A percentile compares a stretch with the other conserved stretches of the same genome.
These are phyloP conservation scores for Lotus japonicus DNA, from an alignment of 306 rosid genomes.

Conservation along the genomic window DNA sequence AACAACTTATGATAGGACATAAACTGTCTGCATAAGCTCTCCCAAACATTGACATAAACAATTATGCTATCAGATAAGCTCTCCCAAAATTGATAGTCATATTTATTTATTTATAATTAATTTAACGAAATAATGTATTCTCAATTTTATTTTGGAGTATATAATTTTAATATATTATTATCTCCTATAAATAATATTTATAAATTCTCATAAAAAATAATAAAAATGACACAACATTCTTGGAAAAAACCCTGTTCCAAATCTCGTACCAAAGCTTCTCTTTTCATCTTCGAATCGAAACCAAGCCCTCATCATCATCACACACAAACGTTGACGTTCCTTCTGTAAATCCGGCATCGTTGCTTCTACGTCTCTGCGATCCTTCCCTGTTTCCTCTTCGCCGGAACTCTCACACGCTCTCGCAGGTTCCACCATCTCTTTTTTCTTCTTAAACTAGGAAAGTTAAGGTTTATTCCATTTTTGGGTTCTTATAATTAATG, in stretches of 20 bases:
- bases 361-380: conserved; percentile 19
- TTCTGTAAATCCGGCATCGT: conserved; percentile 12
- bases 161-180: too few relatives aligned
- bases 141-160: too few relatives aligned
- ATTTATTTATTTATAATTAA: too few relatives aligned
- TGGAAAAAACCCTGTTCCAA: conserved; percentile 12
- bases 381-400: background rate
- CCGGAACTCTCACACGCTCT: background rate
- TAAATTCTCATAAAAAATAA: too few relatives aligned
- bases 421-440: conserved; percentile 2
- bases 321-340: background rate
- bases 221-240: conserved; percentile 3
- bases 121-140: too few relatives aligned
- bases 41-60: too few relatives aligned
- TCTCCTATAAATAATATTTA: too few relatives aligned
- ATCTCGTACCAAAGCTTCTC: background rate
- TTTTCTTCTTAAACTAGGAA: background rate
- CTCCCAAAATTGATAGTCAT: too few relatives aligned
- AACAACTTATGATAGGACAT: too few relatives aligned
- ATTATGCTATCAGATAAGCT: too few relatives aligned
- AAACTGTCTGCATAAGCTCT: too few relatives aligned
- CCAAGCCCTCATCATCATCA: background rate
- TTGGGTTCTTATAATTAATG: background rate
- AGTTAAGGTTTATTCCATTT: background rate
- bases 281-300: conserved; percentile 15